Evolutionary conservation across 2,329 filamentous ascomycete species (phyloP), one percentile per base, ranked within the genome.

Genomic region (Incumbomyces delicatus): DNA sequence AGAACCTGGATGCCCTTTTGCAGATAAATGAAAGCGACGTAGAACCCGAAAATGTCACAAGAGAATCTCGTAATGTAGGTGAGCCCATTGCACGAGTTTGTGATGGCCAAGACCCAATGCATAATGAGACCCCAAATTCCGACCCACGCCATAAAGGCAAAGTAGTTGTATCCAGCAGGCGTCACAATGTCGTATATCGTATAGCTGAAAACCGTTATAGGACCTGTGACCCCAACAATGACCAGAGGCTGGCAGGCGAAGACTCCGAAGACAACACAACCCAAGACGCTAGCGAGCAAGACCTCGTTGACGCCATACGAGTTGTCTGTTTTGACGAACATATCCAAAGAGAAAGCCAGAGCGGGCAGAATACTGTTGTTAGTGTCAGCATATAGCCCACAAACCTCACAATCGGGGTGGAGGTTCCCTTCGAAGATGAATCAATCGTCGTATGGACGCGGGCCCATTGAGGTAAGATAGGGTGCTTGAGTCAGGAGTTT

Each of bases 31-130:
- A 85, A 88, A 47, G 87, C 87, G 40, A 94, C 87, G 61, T 94
- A 94, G 68, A 94, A 94, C 42, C 87, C 88, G 56, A 95, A 94
- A 58, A 90, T 92, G 63, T 95, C 88, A 66, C 88, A 94, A 18
- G 87, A 87, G 62, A 95, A 95, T 12, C 87, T 77, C 1, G 88
- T 95, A 17, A 95, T 87, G 64, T 89, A 94, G 59, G 80, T 82
- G n/a, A 95, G 72, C 58, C 76, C 84, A 65, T 94, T 92, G 70
- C 88, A 94, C 1, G 86, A 81, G 62, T 95, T 95, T 10, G 85
- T 86, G 47, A 87, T 71, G 41, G 87, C 87, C 16, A 94, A 75
- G 35, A 87, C 70, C 83, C 84, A 89, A 66, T 94, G 87, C 66
- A 94, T 81, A 18, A 89, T 71, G 16, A 94, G 68, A 1, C 87